Evolutionary conservation across 768 basidiomycete species (phyloP), one percentile per base, ranked within the genome.

Genomic region (Artomyces pyxidatus): DNA sequence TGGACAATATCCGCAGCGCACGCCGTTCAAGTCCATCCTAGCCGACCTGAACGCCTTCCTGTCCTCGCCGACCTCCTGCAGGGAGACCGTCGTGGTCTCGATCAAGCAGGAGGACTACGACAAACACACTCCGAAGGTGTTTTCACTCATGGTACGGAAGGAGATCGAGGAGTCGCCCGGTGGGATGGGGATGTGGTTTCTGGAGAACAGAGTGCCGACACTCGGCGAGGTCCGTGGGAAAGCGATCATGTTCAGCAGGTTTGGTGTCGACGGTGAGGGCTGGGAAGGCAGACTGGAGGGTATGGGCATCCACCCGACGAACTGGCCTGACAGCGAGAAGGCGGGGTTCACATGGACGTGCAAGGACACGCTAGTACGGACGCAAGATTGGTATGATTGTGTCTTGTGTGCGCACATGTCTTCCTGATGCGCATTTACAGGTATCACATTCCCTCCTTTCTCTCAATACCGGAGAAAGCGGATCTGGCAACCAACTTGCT

Each of bases 151-250:
- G 9, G 85, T 94, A 8, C 77, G 74, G 29, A 68, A 78, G 37
- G 85, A 82, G 47, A 84, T 95, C 22, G 62, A 65, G 21, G 59
- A 59, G 37, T 76, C 80, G 2, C 76, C 79, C 5, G 78, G 74
- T 2, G 68, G 71, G 16, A 53, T 67, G 37, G 71, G 67, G 19
- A 79, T 88, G 75, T 95, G 89, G 88, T 94, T 78, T 61, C 65
- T 95, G 29, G 78, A 88, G 58, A 85, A 93, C 57, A 71, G 85
- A 6, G 73, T 95, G 46, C 93, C 94, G 2, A 73, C 51, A 1
- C 74, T 96, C 0, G 89, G 88, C 1, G 85, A 94, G 63, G 91
- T 86, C 8, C 70, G 93, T 57, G 92, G 93, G 6, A 89, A 84
- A 65, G 81, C 82, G 8, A 74, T 96, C 27, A 64, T 97, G 71